Percentiles rank a stretch among this genome's conserved stretches.
Evolutionary conservation across 257 asterid species (phyloP).

Genomic region (Capsicum rhomboideum): DNA sequence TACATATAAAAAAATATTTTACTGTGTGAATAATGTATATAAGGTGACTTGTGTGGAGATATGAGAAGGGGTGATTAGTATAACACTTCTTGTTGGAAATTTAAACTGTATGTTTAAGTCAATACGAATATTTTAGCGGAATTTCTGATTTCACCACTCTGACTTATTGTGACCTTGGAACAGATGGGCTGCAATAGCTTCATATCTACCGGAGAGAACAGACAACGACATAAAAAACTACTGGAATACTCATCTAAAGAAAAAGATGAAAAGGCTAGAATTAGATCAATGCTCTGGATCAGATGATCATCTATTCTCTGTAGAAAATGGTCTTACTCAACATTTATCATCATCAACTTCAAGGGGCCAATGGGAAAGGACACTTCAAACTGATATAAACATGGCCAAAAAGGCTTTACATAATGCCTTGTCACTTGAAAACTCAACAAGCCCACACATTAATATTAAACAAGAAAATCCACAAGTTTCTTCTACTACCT

Average conservation of each 20-base stretch:
- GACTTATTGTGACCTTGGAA: neutral
- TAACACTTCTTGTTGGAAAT: neutral
- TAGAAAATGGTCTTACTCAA: conserved; percentile 12
- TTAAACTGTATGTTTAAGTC: neutral
- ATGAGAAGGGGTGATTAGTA: neutral
- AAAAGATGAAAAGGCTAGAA: conserved; percentile 48
- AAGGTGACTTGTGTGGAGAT: neutral
- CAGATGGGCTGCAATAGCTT: conserved; percentile 99
- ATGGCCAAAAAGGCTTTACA: conserved; percentile 87
- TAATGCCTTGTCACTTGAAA: conserved; percentile 57
- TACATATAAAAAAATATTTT: neutral
- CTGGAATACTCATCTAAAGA: conserved; percentile 93
- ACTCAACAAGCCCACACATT: neutral
- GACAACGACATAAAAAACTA: conserved; percentile 91
- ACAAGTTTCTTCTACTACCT: conserved; percentile 17
- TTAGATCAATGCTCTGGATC: conserved; percentile 14
- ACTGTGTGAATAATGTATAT: neutral
- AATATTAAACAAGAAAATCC: neutral
- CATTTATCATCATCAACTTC: conserved; percentile 23
- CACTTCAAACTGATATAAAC: conserved; percentile 64
- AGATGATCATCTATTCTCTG: neutral
- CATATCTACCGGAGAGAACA: conserved; percentile 91
- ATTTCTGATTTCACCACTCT: neutral
- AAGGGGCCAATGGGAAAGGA: conserved; percentile 83
- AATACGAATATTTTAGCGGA: neutral